Conservation (phyloP, 2,329 filamentous ascomycete genomes). For the Dactylonectria macrodidyma region DNA sequence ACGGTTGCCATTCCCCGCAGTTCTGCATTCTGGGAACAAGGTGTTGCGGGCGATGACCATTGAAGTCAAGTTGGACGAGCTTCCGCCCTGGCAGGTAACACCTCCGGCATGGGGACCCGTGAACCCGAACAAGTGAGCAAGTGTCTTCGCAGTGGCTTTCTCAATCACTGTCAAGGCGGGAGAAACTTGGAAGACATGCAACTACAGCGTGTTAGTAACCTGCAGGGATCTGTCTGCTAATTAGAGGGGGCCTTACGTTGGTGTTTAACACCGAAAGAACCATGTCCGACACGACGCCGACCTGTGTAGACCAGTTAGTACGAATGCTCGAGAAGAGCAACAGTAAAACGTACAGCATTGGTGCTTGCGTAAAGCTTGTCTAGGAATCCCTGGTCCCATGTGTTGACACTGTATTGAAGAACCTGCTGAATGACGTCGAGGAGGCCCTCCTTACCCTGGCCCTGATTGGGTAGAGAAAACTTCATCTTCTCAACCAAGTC, state of each 20-base stretch:
- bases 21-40: conserved; percentile 85
- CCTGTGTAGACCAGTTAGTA: conserved; percentile 58
- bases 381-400: conserved; percentile 97
- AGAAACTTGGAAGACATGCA: conserved; percentile 93
- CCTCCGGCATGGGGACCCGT: conserved; percentile 79
- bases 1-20: conserved; percentile 74
- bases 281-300: conserved; percentile 88
- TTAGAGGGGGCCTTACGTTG: conserved; percentile 70
- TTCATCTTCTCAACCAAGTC: conserved; percentile 69
- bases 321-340: not conserved
- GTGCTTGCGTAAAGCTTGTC: conserved; percentile 96
- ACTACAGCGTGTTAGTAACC: conserved; percentile 34
- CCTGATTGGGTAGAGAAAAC: conserved; percentile 71
- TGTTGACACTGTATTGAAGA: conserved; percentile 92
- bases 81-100: conserved; percentile 85
- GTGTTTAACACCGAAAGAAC: conserved; percentile 91
- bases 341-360: conserved; percentile 73
- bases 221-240: not conserved
- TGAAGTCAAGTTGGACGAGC: conserved; percentile 86
- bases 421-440: conserved; percentile 79
- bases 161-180: conserved; percentile 91
- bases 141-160: conserved; percentile 80
- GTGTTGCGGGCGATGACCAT: conserved; percentile 91
- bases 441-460: conserved; percentile 80
- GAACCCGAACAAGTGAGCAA: conserved; percentile 86